A percentile compares a stretch with the other conserved stretches of the same genome.
Evolutionary conservation across 2,329 filamentous ascomycete genomes (phyloP).

Genomic region (Cytospora chrysosperma): DNA sequence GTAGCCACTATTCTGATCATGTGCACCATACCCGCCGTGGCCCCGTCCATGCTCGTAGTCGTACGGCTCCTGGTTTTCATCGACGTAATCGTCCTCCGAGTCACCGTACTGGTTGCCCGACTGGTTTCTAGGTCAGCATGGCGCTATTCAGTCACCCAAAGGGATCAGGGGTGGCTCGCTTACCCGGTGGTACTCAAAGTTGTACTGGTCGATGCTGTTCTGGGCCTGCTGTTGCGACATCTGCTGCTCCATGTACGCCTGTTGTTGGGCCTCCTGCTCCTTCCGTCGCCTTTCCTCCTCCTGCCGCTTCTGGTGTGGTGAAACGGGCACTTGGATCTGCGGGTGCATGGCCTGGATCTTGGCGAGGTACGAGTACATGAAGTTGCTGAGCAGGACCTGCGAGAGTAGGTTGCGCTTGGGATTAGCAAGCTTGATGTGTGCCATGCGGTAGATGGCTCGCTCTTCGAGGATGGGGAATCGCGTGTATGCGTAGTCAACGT

Average conservation of each 20-base stretch:
- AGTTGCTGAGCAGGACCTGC: constrained; percentile 95
- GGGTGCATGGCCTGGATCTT: constrained; percentile 99
- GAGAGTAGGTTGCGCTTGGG: constrained; percentile 87
- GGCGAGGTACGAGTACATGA: constrained; percentile 98
- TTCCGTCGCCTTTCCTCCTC: constrained; percentile 51
- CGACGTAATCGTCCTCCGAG: constrained; percentile 33
- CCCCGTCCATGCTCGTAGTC: constrained; percentile 35
- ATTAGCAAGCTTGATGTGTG: constrained; percentile 98
- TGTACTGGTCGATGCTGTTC: constrained; percentile 31
- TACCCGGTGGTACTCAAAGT: constrained; percentile 39
- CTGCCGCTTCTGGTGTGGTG: constrained; percentile 53
- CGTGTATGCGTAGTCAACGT: constrained; percentile 95
- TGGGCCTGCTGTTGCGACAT: constrained; percentile 34
- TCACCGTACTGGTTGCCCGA: constrained; percentile 35
- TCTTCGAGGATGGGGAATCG: constrained; percentile 94
- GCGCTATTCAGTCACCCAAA: neutral
- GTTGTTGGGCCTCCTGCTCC: constrained; percentile 43
- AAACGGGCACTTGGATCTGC: constrained; percentile 86
- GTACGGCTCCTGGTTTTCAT: constrained; percentile 35
- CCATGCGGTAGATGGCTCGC: constrained; percentile 96
- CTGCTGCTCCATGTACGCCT: constrained; percentile 44
- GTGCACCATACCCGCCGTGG: constrained; percentile 22
- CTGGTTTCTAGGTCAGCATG: constrained; percentile 25
- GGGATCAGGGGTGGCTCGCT: constrained; percentile 10
- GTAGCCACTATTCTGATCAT: constrained; percentile 28